Base-by-base conservation (phyloP, 805 yeast genomes). In the Teunomyces aglyptinius region DNA sequence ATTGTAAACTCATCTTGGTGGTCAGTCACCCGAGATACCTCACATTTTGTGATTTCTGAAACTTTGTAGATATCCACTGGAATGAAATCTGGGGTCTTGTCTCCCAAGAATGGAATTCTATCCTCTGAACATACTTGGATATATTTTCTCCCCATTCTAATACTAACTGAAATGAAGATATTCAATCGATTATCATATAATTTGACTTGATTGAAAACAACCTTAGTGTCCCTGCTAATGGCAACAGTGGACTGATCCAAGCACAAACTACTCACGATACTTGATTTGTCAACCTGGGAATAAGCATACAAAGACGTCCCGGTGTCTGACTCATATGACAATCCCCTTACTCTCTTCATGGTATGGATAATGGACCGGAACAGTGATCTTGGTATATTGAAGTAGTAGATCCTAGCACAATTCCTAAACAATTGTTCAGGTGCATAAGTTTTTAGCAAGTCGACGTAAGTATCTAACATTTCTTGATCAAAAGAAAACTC, bases 81-180 rank as follows among this genome's bases (percentile, higher is more conserved):
- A 7, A 58, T 54, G 45, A 67, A 63, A 0, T 62, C 58, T 20
- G 54, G 51, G 3, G 71, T 67, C 7, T 53, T 39, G 4, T 56
- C 55, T 6, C 53, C 57, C 11, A 50, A 48, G 26, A 61, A 63
- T 4, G 48, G 43, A 5, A 56, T 50, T 18, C 46, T 40, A 5
- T 64, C 63, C 20, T 57, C 64, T 3, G 58, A 53, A 48, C 68
- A 69, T 4, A 70, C 64, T 58, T 86, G 91, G 38, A 88, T 57
- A 65, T 72, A 84, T 54, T 80, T 81, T 47, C 85, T 77, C 6
- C 96, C 96, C 44, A 89, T 75, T 54, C 80, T 82, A 49, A 89
- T 48, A 0, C 80, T 76, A 3, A 85, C 84, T 1, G 88, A 85
- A 15, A 76, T 68, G 52, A 78, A 81, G 28, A 77, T 67, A n/a